Percentiles rank a stretch among this genome's conserved stretches.
Conservation (phyloP, 1,139 yeast genomes). For the Wickerhamiella pararugosa region DNA sequence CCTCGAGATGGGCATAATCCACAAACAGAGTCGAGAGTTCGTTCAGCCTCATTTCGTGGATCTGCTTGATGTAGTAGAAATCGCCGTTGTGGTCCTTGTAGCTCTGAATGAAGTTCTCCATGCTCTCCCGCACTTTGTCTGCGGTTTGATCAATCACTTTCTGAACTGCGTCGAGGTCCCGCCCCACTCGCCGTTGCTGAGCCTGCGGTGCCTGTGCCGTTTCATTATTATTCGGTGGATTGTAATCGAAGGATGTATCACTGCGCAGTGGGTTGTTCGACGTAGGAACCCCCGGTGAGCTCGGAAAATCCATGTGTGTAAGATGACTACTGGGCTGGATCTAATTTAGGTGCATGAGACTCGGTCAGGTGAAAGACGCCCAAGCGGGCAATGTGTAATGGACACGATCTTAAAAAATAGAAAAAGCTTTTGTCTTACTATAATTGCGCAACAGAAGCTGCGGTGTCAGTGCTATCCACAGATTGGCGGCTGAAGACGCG, state of each 20-base stretch:
- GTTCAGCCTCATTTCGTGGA: slow-evolving; percentile 63
- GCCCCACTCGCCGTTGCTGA: not conserved
- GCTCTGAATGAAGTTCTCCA: slow-evolving; percentile 61
- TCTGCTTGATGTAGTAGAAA: slow-evolving; percentile 58
- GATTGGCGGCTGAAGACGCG: no score
- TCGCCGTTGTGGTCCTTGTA: slow-evolving; percentile 34
- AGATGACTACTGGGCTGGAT: not conserved
- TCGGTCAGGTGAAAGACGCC: not conserved
- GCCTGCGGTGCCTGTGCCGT: not conserved
- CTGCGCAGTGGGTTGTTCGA: slow-evolving; percentile 1
- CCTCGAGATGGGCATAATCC: slow-evolving; percentile 70
- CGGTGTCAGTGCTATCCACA: no score
- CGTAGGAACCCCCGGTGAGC: slow-evolving; percentile 5
- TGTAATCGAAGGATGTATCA: not conserved
- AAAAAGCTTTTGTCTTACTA: no score
- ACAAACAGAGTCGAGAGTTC: slow-evolving; percentile 71
- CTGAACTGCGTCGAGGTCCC: slow-evolving; percentile 34
- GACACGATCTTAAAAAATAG: not conserved
- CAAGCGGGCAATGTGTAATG: not conserved
- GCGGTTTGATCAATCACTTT: slow-evolving; percentile 86
- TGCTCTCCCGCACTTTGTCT: slow-evolving; percentile 82
- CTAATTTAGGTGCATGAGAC: not conserved
- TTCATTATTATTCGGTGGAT: not conserved
- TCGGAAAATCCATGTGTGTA: slow-evolving; percentile 5
- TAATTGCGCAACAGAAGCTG: no score